These are phyloP conservation scores for Fusarium proliferatum DNA, from an alignment of 2,329 filamentous ascomycete genomes.

Conservation along the genomic window DNA sequence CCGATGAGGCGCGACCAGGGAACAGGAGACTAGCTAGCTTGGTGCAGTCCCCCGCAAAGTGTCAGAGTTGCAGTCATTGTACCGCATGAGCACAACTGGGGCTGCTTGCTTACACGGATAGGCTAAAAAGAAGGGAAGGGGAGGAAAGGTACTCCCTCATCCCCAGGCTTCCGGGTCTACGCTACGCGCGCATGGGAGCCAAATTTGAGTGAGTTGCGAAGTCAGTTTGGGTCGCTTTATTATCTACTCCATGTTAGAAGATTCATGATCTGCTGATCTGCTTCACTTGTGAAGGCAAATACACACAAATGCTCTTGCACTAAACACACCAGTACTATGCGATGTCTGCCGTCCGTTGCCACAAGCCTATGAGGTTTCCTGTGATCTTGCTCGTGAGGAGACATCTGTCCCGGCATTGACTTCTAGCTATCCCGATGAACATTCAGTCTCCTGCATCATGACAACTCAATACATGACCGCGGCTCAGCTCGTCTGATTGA, in stretches of 20 bases:
- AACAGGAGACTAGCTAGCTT: constrained; percentile 15
- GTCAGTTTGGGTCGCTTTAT: not conserved
- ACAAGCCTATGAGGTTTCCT: not conserved
- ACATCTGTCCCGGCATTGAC: not conserved
- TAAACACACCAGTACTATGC: not conserved
- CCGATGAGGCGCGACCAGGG: constrained; percentile 22
- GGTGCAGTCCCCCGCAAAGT: constrained; percentile 40
- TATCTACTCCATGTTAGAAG: not conserved
- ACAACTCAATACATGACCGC: constrained; percentile 4
- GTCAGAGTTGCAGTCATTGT: constrained; percentile 39
- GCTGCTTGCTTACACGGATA: constrained; percentile 32
- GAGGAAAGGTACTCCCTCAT: constrained; percentile 24
- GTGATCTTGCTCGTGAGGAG: not conserved
- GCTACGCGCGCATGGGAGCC: not conserved
- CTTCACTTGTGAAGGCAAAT: not conserved
- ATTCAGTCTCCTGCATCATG: constrained; percentile 7
- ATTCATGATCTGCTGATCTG: not conserved
- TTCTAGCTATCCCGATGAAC: not conserved
- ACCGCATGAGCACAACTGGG: constrained; percentile 33
- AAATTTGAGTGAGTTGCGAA: not conserved
- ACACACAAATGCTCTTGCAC: not conserved
- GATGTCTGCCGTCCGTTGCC: not conserved
- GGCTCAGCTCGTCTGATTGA: constrained; percentile 4
- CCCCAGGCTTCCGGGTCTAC: constrained; percentile 8
- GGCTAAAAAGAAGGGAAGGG: constrained; percentile 29